Evolutionary conservation across 768 basidiomycete species (phyloP).

Genomic region (Russula brevipes): DNA sequence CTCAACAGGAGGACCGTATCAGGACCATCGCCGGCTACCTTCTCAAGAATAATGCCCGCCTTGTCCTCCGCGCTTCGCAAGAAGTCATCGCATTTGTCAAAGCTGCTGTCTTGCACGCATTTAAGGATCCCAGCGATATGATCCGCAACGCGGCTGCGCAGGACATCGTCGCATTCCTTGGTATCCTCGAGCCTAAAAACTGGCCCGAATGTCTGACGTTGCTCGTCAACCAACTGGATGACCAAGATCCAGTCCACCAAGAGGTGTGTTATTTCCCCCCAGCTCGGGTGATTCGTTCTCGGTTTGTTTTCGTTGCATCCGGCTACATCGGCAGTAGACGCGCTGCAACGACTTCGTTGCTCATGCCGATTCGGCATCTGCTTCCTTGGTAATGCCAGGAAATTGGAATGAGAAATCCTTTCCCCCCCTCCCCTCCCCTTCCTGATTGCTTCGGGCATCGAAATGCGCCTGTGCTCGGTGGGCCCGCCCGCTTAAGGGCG

Average conservation of each 20-base stretch:
- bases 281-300: neutral
- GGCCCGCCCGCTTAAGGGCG: neutral
- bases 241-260: constrained; percentile 66
- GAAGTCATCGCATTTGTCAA: constrained; percentile 73
- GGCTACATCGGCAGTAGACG: neutral
- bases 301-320: neutral
- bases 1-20: constrained; percentile 85
- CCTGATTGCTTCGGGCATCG: neutral
- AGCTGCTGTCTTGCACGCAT: constrained; percentile 70
- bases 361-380: neutral
- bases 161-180: constrained; percentile 86
- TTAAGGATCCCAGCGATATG: constrained; percentile 76
- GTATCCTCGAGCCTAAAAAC: constrained; percentile 80
- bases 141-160: constrained; percentile 92
- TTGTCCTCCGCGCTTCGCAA: constrained; percentile 61
- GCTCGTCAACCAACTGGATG: constrained; percentile 76
- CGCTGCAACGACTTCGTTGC: neutral
- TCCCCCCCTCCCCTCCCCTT: neutral
- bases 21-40: constrained; percentile 94
- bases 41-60: constrained; percentile 90
- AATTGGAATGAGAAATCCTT: neutral
- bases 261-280: constrained; percentile 55
- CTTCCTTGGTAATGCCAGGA: neutral
- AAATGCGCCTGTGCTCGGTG: neutral
- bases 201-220: constrained; percentile 95